These are phyloP conservation scores for Raddia guianensis DNA, from an alignment of 176 grass and related monocot species.

Conservation along the genomic window DNA sequence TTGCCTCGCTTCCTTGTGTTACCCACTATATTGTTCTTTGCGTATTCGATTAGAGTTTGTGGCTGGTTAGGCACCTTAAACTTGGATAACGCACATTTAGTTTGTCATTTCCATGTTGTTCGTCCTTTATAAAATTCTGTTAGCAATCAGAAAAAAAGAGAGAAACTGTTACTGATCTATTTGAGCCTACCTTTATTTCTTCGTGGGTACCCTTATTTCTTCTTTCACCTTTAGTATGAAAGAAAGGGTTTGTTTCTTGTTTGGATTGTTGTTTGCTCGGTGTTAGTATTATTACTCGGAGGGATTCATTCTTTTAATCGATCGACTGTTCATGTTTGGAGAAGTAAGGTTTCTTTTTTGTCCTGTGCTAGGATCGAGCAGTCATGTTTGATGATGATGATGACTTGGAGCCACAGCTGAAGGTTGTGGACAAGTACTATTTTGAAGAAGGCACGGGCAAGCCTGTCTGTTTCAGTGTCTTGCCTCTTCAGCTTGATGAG, in stretches of 20 bases:
- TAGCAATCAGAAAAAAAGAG: no score
- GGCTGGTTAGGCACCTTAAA: no score
- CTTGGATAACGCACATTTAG: no score
- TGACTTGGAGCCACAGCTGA: neutral
- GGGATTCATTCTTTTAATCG: neutral
- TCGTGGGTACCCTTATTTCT: no score
- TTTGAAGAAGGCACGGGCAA: conserved; percentile 26
- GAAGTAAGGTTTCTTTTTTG: neutral
- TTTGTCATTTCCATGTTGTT: no score
- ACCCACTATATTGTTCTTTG: no score
- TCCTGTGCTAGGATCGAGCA: neutral
- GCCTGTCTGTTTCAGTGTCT: conserved; percentile 51
- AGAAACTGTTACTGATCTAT: no score
- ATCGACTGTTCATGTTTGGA: neutral
- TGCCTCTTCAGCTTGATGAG: conserved; percentile 36
- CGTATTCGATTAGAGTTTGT: no score
- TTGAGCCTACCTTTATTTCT: no score
- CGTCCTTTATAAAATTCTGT: no score
- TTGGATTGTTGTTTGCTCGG: neutral
- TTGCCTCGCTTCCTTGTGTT: no score
- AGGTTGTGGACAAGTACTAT: conserved; percentile 38
- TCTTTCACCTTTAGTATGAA: neutral
- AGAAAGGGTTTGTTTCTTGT: neutral
- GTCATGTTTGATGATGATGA: conserved; percentile 37
- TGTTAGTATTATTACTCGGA: neutral